Evolutionary conservation across 2,329 filamentous ascomycete genomes (phyloP).

Genomic region (Coniochaeta ligniaria): DNA sequence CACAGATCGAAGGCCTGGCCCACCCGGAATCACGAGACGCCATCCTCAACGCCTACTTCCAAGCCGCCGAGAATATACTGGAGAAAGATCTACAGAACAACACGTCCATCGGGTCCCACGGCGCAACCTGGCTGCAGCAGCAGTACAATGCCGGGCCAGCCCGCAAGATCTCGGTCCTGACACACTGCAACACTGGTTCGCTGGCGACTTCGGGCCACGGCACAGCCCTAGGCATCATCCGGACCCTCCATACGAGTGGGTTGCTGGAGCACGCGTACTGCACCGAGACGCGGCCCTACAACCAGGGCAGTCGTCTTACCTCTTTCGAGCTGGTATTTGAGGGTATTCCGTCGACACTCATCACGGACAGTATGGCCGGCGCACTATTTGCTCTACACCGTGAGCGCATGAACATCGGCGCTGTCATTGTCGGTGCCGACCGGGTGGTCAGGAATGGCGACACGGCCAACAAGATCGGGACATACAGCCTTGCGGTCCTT

Average conservation of each 20-base stretch:
- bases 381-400: conserved; percentile 65
- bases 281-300: conserved; percentile 95
- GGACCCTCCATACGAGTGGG: conserved; percentile 62
- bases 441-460: conserved; percentile 94
- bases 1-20: conserved; percentile 29
- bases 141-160: conserved; percentile 43
- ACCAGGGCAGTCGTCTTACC: conserved; percentile 91
- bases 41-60: conserved; percentile 65
- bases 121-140: conserved; percentile 72
- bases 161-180: conserved; percentile 69
- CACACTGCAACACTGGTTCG: conserved; percentile 97
- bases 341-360: conserved; percentile 79
- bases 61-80: conserved; percentile 79
- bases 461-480: conserved; percentile 98
- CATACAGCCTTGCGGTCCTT: conserved; percentile 86
- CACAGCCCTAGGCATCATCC: conserved; percentile 89
- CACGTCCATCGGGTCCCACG: conserved; percentile 72
- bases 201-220: conserved; percentile 97
- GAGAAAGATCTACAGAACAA: conserved; percentile 84
- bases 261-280: conserved; percentile 81
- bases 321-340: conserved; percentile 97
- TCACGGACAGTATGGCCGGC: conserved; percentile 95
- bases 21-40: conserved; percentile 36
- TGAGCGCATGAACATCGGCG: conserved; percentile 61
- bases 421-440: conserved; percentile 91